Base-by-base conservation (phyloP, 257 asterid species). In the Ballota nigra region DNA sequence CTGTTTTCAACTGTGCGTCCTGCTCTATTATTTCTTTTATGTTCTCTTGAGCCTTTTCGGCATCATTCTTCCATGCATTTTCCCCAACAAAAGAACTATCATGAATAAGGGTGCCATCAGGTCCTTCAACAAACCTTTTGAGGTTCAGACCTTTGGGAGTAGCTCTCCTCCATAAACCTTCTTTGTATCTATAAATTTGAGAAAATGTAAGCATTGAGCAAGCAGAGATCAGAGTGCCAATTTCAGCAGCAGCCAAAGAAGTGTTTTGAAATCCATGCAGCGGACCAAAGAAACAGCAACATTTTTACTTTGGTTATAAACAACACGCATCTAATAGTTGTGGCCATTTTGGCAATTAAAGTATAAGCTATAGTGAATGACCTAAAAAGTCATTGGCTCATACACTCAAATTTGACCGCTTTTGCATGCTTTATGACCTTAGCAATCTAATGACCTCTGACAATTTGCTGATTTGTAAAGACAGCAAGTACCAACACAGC, bases 81-180 rank as follows among this genome's bases (percentile, higher is more conserved):
- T 95, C 98, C 82, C 98, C 99, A 73, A 81, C 83, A 82, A 86
- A 95, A 55, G 96, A 86, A 83, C 87, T 81, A 78, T 95, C 99
- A 69, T 87, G 98, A 56, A 95, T 73, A 76, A 92, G 89, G 57
- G 87, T 75, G 74, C 97, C 97, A 71, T 86, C 95, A 75, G 92
- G 92, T 68, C 92, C 91, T 87, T 95, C 93, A 71, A 95, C 81
- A 82, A 86, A 92, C 80, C 83, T 95, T 82, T 87, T 95, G 77
- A 95, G 79, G 75, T 88, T 95, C 75, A 95, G 86, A 63, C 99
- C 99, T 82, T 87, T 95, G 29, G 99, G 97, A 43, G 85, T 85
- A 51, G 86, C 79, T 83, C 89, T 89, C 87, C 97, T 92, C 99
- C 99, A 95, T 70, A 92, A 57, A 73, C 96, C 97, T 80, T 88